Evolutionary conservation across 768 basidiomycete species (phyloP).

Genomic region (Lanmaoa rubissima): DNA sequence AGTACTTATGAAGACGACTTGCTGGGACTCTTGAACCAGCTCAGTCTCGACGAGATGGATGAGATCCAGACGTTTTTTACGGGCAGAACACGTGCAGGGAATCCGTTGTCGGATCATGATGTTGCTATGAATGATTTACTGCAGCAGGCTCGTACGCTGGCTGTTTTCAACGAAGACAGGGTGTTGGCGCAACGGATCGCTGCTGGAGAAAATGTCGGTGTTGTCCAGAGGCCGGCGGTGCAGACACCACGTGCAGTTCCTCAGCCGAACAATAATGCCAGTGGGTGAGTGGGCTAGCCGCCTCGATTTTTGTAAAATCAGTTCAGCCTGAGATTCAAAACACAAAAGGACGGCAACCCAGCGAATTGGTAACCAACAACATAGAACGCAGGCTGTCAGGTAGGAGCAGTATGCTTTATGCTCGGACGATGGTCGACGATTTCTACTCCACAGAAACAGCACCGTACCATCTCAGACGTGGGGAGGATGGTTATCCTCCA

Average conservation of each 20-base stretch:
- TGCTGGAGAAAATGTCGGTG: slow-evolving; percentile 4
- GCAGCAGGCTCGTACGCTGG: slow-evolving; percentile 22
- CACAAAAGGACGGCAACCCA: slow-evolving; percentile 4
- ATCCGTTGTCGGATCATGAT: slow-evolving; percentile 22
- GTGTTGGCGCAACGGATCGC: slow-evolving; percentile 22
- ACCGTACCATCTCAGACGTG: slow-evolving; percentile 4
- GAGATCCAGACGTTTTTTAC: slow-evolving; percentile 13
- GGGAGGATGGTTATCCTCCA: slow-evolving; percentile 22
- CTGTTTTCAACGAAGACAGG: slow-evolving; percentile 19
- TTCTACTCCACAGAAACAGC: not conserved
- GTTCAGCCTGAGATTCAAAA: not conserved
- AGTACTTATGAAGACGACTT: slow-evolving; percentile 30
- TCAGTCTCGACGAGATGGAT: slow-evolving; percentile 20
- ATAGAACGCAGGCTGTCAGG: slow-evolving; percentile 1
- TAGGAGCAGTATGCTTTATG: not conserved
- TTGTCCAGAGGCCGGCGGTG: not conserved
- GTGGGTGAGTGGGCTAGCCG: not conserved
- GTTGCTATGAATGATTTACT: slow-evolving; percentile 25
- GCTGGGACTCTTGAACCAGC: slow-evolving; percentile 16
- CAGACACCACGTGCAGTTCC: not conserved
- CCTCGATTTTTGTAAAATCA: not conserved
- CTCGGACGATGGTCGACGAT: not conserved
- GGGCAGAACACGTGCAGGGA: slow-evolving; percentile 1
- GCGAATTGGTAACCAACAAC: not conserved
- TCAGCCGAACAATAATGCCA: not conserved